phyloP scores from a whole-genome alignment of 2,329 filamentous ascomycete species.

The Lasiodiplodia citricola region DNA sequence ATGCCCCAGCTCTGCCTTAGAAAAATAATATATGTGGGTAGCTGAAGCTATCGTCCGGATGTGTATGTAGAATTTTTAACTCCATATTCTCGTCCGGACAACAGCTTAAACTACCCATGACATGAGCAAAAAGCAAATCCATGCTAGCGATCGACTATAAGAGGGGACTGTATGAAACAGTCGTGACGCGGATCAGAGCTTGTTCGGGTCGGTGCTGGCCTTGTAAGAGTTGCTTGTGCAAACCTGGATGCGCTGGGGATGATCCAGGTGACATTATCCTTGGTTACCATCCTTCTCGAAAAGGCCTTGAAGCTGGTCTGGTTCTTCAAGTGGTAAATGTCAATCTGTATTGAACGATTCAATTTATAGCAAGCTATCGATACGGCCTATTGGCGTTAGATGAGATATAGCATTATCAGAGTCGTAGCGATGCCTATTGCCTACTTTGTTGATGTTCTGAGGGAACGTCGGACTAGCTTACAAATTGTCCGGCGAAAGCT shows the following conservation, averaged over 20 bases:
- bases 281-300: not conserved
- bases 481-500: not conserved
- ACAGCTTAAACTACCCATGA: no score
- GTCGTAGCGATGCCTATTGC: no score
- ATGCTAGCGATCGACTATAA: no score
- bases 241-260: not conserved
- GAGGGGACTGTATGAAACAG: not conserved
- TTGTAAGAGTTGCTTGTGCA: not conserved
- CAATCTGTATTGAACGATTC: not conserved
- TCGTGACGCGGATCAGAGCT: constrained; percentile 28
- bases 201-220: not conserved
- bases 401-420: not conserved
- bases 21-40: no score
- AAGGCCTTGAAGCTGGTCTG: not conserved
- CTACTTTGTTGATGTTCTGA: not conserved
- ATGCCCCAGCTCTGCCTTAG: no score
- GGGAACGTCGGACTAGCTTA: not conserved
- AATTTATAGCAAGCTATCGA: not conserved
- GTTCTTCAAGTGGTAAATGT: not conserved
- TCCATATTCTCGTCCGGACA: no score
- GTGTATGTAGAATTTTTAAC: no score
- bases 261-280: constrained; percentile 6
- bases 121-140: no score
- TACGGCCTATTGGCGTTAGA: no score
- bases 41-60: no score